Evolutionary conservation across 1,284 basidiomycete species (phyloP), one percentile per base, ranked within the genome.

Genomic region (Leccinum pallidistipes): DNA sequence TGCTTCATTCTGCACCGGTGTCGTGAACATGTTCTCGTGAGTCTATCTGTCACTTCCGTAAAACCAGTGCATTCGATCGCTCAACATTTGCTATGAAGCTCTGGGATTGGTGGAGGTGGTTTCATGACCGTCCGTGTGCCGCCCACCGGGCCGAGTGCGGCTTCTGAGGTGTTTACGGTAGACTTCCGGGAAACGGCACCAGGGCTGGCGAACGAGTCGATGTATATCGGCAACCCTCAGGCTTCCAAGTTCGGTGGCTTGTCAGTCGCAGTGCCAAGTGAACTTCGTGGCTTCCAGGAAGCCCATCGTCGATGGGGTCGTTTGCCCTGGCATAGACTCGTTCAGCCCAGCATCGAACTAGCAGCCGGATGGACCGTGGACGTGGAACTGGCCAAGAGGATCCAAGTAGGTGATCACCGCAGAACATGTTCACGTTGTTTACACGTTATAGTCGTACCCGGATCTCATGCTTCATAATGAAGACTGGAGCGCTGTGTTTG

Each of bases 121-220:
- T 95, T 96, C 72, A 94, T 97, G 88, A 88, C 90, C 34, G 83
- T 98, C 50, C 88, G 94, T 21, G 79, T 95, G 8, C 92, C 95
- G 6, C 81, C 84, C 7, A 65, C 71, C 5, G 69, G 71, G 43
- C 66, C 77, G 1, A 78, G 78, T 47, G 74, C 69, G 2, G 68
- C 75, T 29, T 89, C 88, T 31, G 79, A 87, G 64, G 88, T 90
- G 54, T 90, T 83, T 73, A 86, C 86, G 3, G 83, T 98, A 59
- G 92, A 97, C 78, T 98, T 95, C 74, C 85, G 96, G 52, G 96
- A 98, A 76, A 90, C 86, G 0, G 92, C 91, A 1, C 94, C 96
- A 0, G 83, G 82, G 0, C 75, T 83, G 49, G 80, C 93, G 3
- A 88, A 89, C 68, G 76, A 80, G 55, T 86, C 86, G 9, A 97